These are phyloP conservation scores for Castanea crenata DNA, from an alignment of 306 rosid species.

Conservation along the genomic window DNA sequence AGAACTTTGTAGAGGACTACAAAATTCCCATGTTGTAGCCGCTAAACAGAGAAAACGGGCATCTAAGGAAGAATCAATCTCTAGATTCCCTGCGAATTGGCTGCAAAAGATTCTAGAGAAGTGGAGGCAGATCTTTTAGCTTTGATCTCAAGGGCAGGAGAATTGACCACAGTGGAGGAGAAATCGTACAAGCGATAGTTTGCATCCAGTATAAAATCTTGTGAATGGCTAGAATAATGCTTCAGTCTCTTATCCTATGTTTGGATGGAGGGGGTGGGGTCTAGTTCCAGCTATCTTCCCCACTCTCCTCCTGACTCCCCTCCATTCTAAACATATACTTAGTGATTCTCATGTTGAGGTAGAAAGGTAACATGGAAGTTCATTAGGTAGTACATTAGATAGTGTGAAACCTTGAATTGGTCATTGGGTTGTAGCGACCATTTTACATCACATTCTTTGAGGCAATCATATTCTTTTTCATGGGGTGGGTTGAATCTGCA, in stretches of 20 bases:
- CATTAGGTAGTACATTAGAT: neutral
- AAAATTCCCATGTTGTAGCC: conserved; percentile 25
- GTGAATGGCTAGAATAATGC: neutral
- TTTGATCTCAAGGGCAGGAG: conserved; percentile 1
- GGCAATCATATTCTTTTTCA: neutral
- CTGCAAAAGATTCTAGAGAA: conserved; percentile 34
- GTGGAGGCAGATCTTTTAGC: conserved; percentile 29
- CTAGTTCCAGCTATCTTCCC: too few species aligned
- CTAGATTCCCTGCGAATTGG: conserved; percentile 28
- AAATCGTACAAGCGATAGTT: neutral
- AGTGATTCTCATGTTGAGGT: neutral
- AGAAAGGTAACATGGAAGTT: neutral
- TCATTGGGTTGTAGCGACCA: neutral
- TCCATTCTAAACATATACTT: neutral
- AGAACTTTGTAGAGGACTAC: conserved; percentile 14
- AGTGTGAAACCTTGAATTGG: neutral
- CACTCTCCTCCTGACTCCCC: too few species aligned
- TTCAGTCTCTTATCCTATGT: too few species aligned
- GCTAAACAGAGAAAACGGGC: conserved; percentile 20
- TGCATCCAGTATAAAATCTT: neutral
- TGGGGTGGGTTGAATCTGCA: neutral
- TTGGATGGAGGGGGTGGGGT: too few species aligned
- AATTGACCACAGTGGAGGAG: neutral
- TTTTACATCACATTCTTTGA: neutral
- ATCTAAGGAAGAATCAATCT: conserved; percentile 15